phyloP scores from a whole-genome alignment of 768 basidiomycete species.

The Leccinum imitatum region DNA sequence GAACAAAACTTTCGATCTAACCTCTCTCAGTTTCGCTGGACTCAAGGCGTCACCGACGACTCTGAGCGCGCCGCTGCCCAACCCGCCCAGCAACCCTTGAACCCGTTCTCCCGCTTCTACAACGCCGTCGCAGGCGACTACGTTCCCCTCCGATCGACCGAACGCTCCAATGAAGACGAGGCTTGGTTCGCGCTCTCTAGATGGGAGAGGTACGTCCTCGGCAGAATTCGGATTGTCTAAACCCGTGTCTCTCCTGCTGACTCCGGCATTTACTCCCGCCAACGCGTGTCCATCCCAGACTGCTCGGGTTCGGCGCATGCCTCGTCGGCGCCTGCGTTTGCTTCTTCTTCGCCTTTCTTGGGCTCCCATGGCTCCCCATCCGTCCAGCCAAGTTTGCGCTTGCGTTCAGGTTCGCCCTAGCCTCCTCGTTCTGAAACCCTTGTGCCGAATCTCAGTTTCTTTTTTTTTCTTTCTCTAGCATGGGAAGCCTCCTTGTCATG shows the following conservation, averaged over 20 bases:
- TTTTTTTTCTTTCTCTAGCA: constrained; percentile 40
- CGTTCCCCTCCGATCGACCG: constrained; percentile 80
- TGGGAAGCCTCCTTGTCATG: constrained; percentile 95
- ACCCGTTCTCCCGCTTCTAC: constrained; percentile 87
- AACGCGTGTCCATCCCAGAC: constrained; percentile 38
- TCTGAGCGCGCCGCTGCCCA: constrained; percentile 45
- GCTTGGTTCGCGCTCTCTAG: constrained; percentile 90
- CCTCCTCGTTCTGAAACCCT: not conserved
- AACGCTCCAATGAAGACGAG: constrained; percentile 90
- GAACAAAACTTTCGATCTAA: constrained; percentile 74
- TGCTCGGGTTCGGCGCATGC: constrained; percentile 90
- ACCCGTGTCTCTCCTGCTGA: not conserved
- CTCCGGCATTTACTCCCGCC: not conserved
- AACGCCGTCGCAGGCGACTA: constrained; percentile 83
- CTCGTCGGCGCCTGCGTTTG: constrained; percentile 89
- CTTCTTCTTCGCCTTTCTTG: constrained; percentile 89
- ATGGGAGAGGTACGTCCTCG: constrained; percentile 75
- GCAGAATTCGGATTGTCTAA: not conserved
- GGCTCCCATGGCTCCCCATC: constrained; percentile 61
- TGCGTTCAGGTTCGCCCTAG: constrained; percentile 62
- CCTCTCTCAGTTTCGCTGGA: constrained; percentile 87
- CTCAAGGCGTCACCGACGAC: constrained; percentile 68
- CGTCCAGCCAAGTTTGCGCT: constrained; percentile 91
- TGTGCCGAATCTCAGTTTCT: not conserved
- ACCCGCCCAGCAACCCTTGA: constrained; percentile 34